Base-by-base conservation (phyloP, 2,329 filamentous ascomycete genomes). In the Aspergillus sojae region DNA sequence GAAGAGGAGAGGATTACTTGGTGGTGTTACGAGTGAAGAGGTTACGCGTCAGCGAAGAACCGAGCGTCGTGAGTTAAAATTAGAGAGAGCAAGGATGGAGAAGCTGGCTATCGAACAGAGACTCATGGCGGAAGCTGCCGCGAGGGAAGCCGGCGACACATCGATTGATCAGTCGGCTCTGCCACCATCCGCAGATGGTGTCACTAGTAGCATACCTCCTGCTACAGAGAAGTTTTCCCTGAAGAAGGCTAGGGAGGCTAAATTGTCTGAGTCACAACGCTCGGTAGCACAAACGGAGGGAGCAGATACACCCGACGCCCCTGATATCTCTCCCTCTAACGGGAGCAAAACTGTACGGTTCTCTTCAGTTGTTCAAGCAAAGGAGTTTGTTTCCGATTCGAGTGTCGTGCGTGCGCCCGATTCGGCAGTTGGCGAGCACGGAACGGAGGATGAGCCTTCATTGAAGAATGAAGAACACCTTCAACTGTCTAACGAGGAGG, bases 401-500 rank as follows among this genome's bases (percentile, higher is more conserved):
- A 65, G 59, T 16, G 63, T 64, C 41, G 28, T 59, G 36, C 60
- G 67, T 28, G 52, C 68, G 28, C 63, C 67, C 6, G 65, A 70
- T 32, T 55, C 62, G 9, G 54, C 53, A 32, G 34, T 66, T 26
- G 61, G 62, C 19, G 57, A n/a, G n/a, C 60, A 62, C 5, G 67
- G 71, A n/a, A 53, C 64, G 26, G 60, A 66, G 9, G 71, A 72
- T 32, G 71, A 78, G 41, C 62, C 68, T 23, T 63, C 64, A 0
- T 55, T 80, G 19, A 65, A 81, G 61, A 80, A 88, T 80, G 78
- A 91, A 79, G 95, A 99, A 72, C 93, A 97, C 73, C 88, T 97
- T n/a, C 95, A 98, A 75, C 84, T 99, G 10, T 93, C 90, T 3
- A 86, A 90, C 0, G 93, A 97, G 76, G 95, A 99, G 78, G 90